Evolutionary conservation across 257 asterid species (phyloP), one percentile per base, ranked within the genome.

Genomic region (Euphrasia confusa): DNA sequence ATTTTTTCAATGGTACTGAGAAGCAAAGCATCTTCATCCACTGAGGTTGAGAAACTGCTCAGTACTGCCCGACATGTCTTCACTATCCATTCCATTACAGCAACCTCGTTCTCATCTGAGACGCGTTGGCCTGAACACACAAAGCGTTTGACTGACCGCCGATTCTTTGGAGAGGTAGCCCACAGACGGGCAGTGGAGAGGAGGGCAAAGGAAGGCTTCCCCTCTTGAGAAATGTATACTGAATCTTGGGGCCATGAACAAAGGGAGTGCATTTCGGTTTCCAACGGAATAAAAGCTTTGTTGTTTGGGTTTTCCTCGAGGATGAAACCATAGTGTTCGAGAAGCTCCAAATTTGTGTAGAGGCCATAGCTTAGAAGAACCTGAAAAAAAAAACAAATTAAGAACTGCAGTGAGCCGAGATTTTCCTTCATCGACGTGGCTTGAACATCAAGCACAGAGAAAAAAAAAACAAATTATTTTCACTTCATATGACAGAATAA

Each of bases 321-420:
- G 64, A 92, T 75, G 75, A 92, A 92, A 15, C 98, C 98, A 30
- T 92, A 92, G 77, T 88, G 95, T 64, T 92, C 95, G 2, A 92
- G 89, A 67, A 92, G 95, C 85, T 92, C 98, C 77, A 92, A 52
- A 66, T 92, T 88, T 48, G 98, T 92, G 78, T 88, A 92, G 64
- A 86, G 79, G 17, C 97, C 98, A n/a, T 92, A 92, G 80, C 95
- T 84, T 64, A 92, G 78, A 73, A 92, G 93, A 80, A 92, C 90
- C 98, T 88, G 82, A 58, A 9, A 27, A 54, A 61, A 15, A 8
- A 2, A 30, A 49, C 15, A 5, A 49, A 49, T 12, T 48, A 48
- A n/a, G n/a, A 59, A 35, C n/a, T 60, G 35, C 11, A 2, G 45
- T 11, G 4, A 45, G 50, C 50, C 50, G 11, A 11, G 24, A 0